Evolutionary conservation across 805 yeast species (phyloP).

Genomic region (Candida multigemmis): DNA sequence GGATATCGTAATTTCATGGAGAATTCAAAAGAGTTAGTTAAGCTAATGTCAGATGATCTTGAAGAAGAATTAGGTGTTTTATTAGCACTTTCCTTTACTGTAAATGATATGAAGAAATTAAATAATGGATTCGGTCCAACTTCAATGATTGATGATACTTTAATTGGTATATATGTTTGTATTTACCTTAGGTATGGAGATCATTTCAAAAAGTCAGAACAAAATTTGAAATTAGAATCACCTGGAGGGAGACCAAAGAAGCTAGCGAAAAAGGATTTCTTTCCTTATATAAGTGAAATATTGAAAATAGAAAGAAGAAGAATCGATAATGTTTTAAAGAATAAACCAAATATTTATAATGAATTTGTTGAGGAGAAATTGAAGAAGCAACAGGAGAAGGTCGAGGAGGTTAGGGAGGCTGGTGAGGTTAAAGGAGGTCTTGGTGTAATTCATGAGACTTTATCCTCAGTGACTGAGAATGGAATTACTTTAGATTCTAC

Average conservation of each 20-base stretch:
- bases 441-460: constrained; percentile 2
- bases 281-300: constrained; percentile 29
- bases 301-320: constrained; percentile 17
- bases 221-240: constrained; percentile 10
- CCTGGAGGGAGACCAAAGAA: constrained; percentile 24
- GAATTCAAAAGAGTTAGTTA: constrained; percentile 19
- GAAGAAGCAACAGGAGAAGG: constrained; percentile 6
- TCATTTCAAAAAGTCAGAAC: too few relatives aligned
- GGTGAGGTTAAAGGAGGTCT: constrained; percentile 2
- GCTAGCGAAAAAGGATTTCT: constrained; percentile 32
- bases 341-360: constrained; percentile 21
- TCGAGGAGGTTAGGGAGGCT: too few relatives aligned
- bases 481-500: too few relatives aligned
- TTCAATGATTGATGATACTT: constrained; percentile 63
- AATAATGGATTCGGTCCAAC: constrained; percentile 81
- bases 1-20: constrained; percentile 34
- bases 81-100: constrained; percentile 30
- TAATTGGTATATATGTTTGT: constrained; percentile 52
- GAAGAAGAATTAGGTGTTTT: constrained; percentile 29
- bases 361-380: constrained; percentile 7
- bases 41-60: constrained; percentile 17
- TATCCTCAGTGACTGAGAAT: constrained; percentile 1
- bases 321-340: constrained; percentile 20
- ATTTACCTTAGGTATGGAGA: too few relatives aligned
- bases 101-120: constrained; percentile 55